These are phyloP conservation scores for Meyerozyma elateridarum DNA, from an alignment of 1,139 yeast species.

Conservation along the genomic window DNA sequence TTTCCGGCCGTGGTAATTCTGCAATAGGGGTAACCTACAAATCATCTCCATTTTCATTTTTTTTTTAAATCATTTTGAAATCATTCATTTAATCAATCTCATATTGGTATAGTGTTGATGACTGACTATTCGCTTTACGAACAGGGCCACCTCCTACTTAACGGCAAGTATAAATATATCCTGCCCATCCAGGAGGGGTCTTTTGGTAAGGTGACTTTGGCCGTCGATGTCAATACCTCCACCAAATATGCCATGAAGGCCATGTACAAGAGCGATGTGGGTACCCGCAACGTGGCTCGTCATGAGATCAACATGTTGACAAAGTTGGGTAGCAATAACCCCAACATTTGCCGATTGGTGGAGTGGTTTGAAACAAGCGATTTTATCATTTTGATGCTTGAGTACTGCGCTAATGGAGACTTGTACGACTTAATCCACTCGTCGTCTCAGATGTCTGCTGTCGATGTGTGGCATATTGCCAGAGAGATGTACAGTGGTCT, in stretches of 20 bases:
- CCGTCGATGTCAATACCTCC: constrained; percentile 28
- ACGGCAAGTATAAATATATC: constrained; percentile 32
- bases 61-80: too few species aligned
- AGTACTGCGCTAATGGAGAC: constrained; percentile 48
- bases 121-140: constrained; percentile 33
- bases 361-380: constrained; percentile 39
- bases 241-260: constrained; percentile 42
- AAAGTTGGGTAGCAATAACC: constrained; percentile 29
- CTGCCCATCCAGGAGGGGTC: constrained; percentile 46
- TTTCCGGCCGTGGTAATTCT: too few species aligned
- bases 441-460: constrained; percentile 14
- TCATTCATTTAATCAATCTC: too few species aligned
- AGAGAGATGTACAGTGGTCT: constrained; percentile 38
- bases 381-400: constrained; percentile 42
- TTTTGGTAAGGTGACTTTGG: constrained; percentile 49
- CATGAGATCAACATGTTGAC: constrained; percentile 44
- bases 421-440: constrained; percentile 41
- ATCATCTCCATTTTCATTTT: too few species aligned
- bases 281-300: constrained; percentile 29
- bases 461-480: constrained; percentile 27
- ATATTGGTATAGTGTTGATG: too few species aligned
- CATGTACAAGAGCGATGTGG: constrained; percentile 25
- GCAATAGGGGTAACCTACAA: too few species aligned
- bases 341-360: constrained; percentile 41
- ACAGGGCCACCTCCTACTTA: constrained; percentile 23